Base-by-base conservation (phyloP, 2,329 filamentous ascomycete genomes). In the Colletotrichum horii region DNA sequence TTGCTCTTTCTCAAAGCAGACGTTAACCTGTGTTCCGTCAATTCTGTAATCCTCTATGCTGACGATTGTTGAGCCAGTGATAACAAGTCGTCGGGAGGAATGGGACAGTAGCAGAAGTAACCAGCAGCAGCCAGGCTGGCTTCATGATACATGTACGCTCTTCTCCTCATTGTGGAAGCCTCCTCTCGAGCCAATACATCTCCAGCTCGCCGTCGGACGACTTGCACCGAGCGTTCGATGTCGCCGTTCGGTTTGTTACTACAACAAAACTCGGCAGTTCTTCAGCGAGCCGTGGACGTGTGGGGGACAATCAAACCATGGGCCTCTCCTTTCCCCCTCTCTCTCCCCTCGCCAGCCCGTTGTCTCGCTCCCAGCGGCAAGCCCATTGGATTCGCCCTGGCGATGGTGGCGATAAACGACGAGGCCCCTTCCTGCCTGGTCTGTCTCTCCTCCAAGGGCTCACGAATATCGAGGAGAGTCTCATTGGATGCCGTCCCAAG, bases 131-230 rank as follows among this genome's bases (percentile, higher is more conserved):
- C 32, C 26, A 55, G 43, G 56, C 60, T 65, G 24, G 26, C 61
- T 66, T 61, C 73, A 75, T 73, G 38, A 68, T 75, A 75, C 73
- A 67, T 60, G 70, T 73, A 64, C 73, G 56, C 32, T 72, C 58
- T 48, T 8, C 43, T 52, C 43, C 43, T 70, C 56, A 26, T 70
- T 38, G 43, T 64, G 56, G 58, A 61, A 43, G 43, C 22, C 26
- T 26, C 19, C n/a, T 26, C 43, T 52, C 19, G 55, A 55, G 30
- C 72, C 61, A 71, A 71, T 73, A 48, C 69, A 52, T 52, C 15
- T 56, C 22, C 16, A 34, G 38, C 22, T 36, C 22, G 32, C 19
- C 56, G 64, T 75, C 56, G 70, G 43, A 58, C 69, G 56, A 65
- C 64, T 64, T 58, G 43, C 58, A 60, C 32, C 64, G 36, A 71